Evolutionary conservation across 306 rosid species (phyloP).

Genomic region (Prunus armeniaca): DNA sequence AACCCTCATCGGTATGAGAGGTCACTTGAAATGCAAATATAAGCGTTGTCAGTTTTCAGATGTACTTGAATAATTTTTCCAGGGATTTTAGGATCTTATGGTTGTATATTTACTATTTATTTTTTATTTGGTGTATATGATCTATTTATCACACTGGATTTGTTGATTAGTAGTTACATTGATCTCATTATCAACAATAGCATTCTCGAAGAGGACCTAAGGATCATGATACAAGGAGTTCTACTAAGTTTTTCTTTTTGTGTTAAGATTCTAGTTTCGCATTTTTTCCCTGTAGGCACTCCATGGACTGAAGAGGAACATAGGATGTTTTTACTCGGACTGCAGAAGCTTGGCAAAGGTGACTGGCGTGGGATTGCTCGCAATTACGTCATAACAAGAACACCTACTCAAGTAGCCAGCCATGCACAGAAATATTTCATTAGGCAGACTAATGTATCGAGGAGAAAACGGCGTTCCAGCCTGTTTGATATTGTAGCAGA

Average conservation of each 20-base stretch:
- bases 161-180: background rate
- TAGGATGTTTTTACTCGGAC: conserved; percentile 93
- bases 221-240: background rate
- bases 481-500: conserved; percentile 88
- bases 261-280: background rate
- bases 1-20: background rate
- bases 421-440: conserved; percentile 98
- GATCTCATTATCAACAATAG: background rate
- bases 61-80: background rate
- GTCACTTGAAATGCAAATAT: background rate
- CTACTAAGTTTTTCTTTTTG: background rate
- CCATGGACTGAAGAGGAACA: conserved; percentile 99
- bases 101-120: background rate
- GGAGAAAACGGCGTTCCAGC: conserved; percentile 97
- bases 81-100: background rate
- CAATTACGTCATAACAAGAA: conserved; percentile 84
- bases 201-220: background rate
- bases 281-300: conserved; percentile 51
- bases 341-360: conserved; percentile 97
- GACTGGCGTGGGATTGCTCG: conserved; percentile 99
- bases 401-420: conserved; percentile 99
- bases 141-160: background rate
- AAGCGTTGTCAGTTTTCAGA: background rate
- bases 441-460: conserved; percentile 85
- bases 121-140: background rate